Conservation (phyloP, 1,139 yeast species). For the Hemisphaericaspora subhashii region DNA sequence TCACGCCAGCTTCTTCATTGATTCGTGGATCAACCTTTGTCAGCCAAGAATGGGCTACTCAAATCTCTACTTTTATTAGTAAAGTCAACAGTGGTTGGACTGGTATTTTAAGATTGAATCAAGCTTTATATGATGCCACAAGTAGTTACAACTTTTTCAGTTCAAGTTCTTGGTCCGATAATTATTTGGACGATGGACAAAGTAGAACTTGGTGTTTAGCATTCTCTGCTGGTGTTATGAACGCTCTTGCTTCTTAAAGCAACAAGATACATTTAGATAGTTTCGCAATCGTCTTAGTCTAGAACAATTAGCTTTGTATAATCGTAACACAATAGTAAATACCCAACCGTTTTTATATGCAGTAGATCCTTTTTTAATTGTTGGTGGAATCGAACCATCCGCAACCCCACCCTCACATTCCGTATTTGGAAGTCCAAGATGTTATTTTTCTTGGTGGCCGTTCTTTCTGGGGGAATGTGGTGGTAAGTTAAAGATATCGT, state of each 20-base stretch:
- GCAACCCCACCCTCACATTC: too few relatives aligned
- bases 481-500: too few relatives aligned
- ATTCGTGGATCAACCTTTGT: constrained; percentile 71
- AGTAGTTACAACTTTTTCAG: constrained; percentile 68
- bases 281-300: too few relatives aligned
- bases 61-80: constrained; percentile 48
- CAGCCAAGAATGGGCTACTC: constrained; percentile 74
- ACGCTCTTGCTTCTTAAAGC: constrained; percentile 2
- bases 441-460: too few relatives aligned
- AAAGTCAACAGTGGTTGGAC: constrained; percentile 78
- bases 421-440: too few relatives aligned
- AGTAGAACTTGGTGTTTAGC: constrained; percentile 87
- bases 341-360: too few relatives aligned
- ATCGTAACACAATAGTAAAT: too few relatives aligned
- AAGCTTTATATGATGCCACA: constrained; percentile 70
- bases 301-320: too few relatives aligned
- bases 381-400: too few relatives aligned
- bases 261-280: too few relatives aligned
- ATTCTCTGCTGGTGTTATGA: constrained; percentile 55
- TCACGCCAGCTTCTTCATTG: constrained; percentile 81
- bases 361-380: too few relatives aligned
- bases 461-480: too few relatives aligned
- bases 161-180: constrained; percentile 16
- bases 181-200: constrained; percentile 80
- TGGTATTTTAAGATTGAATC: constrained; percentile 75